Conservation (phyloP, 371 early-diverging fungal genomes). For the Rhizomucor pusillus region DNA sequence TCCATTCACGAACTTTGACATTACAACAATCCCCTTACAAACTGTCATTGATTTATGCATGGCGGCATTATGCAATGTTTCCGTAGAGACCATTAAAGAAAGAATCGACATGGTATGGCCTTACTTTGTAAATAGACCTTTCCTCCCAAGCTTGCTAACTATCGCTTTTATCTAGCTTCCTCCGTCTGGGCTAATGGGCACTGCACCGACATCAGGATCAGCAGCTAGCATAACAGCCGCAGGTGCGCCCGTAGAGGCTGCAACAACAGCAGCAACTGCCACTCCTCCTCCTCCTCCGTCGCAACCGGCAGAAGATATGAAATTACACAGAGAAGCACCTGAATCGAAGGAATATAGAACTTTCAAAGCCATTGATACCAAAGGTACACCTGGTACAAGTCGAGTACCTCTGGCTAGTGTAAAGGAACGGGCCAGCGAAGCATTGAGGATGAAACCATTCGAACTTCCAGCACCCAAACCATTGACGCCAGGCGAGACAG, state of each 20-base stretch:
- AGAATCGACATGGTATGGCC: conserved; percentile 22
- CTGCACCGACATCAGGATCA: neutral
- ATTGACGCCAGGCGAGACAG: conserved; percentile 15
- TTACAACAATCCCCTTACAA: conserved; percentile 33
- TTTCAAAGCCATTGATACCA: conserved; percentile 6
- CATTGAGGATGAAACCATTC: conserved; percentile 43
- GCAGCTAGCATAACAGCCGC: conserved; percentile 1
- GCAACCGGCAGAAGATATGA: neutral
- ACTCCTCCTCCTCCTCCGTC: neutral
- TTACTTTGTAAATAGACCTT: neutral
- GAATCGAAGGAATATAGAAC: neutral
- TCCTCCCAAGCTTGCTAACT: too few species aligned
- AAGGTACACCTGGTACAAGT: neutral
- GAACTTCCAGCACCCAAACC: conserved; percentile 22
- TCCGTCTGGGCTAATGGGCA: conserved; percentile 3
- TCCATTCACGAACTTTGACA: conserved; percentile 32
- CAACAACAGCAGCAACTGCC: neutral
- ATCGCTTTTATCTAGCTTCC: conserved; percentile 6
- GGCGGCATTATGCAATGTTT: conserved; percentile 34
- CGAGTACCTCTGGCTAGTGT: conserved; percentile 34
- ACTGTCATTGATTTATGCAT: conserved; percentile 37
- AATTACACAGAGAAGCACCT: neutral
- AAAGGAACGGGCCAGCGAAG: conserved; percentile 43
- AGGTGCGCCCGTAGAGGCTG: neutral
- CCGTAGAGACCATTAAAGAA: conserved; percentile 30